A percentile compares a stretch with the other conserved stretches of the same genome.
Conservation (phyloP, 306 rosid genomes). For the Pyrus bretschneideri region DNA sequence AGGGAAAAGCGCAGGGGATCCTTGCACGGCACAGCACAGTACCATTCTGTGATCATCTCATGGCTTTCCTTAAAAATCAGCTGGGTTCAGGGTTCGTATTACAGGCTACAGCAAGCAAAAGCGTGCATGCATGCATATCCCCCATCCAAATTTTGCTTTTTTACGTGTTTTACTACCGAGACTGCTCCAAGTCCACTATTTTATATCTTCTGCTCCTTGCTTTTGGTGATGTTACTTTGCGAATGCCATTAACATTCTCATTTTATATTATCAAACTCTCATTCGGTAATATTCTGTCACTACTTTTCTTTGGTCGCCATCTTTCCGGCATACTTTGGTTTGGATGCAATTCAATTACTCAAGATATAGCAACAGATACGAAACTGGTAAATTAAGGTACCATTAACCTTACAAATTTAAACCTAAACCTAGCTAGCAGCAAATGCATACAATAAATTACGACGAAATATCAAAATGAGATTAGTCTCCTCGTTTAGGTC, state of each 20-base stretch:
- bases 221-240: too few species aligned
- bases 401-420: too few species aligned
- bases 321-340: not conserved
- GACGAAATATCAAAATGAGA: too few species aligned
- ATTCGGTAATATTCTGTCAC: not conserved
- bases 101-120: not conserved
- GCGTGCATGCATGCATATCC: not conserved
- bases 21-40: not conserved
- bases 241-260: too few species aligned
- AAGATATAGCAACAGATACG: not conserved
- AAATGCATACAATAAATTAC: too few species aligned
- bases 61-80: not conserved
- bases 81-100: not conserved
- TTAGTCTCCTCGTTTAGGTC: too few species aligned
- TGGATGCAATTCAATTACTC: not conserved
- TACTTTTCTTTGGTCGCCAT: not conserved
- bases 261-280: too few species aligned
- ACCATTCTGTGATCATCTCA: not conserved
- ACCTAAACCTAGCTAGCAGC: too few species aligned
- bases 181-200: not conserved
- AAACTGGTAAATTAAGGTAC: not conserved
- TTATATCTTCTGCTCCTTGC: not conserved
- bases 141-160: not conserved
- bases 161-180: not conserved
- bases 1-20: not conserved